Base-by-base conservation (phyloP, 495 filamentous ascomycete species). In the Barbatosphaeria neglecta region DNA sequence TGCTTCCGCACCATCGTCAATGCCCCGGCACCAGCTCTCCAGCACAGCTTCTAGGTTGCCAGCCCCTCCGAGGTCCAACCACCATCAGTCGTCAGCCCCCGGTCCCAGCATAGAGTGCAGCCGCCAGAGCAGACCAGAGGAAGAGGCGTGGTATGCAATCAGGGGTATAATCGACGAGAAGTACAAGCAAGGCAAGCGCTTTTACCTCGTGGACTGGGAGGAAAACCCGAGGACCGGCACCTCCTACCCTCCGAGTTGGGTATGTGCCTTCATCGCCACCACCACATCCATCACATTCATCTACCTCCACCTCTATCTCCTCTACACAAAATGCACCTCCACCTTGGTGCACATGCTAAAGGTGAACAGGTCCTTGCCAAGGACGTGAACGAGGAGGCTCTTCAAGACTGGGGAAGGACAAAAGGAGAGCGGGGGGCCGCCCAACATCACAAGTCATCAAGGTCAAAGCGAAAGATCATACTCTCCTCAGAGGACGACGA, bases 191-290 rank as follows among this genome's bases (percentile, higher is more conserved):
- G 58, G 64, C 10, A 56, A 55, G 41, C 46, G 53, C 24, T 46
- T 52, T 9, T 72, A 69, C 42, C 18, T 53, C 42, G 54, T 70
- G 24, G 67, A 71, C 44, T 71, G 67, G 69, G 62, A 53, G 6
- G 56, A 59, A 31, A 52, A 61, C 43, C 63, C 69, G 43, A 37
- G 43, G 13, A 62, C 59, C 17, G 65, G 67, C 15, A 44, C 60
- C 45, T 43, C 20, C 1, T 65, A 65, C 49, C 22, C 48, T 18
- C 65, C 62, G 17, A 62, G 57, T 41, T 72, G 69, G 69, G 69
- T 71, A 67, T 17, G 56, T 46, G 20, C 15, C 10, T 15, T 22
- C 44, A 4, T 9, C n/a, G n/a, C n/a, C n/a, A n/a, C n/a, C n/a
- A n/a, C n/a, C n/a, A n/a, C n/a, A n/a, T n/a, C n/a, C n/a, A n/a